These are phyloP conservation scores for Saccharomycopsis microspora DNA, from an alignment of 805 yeast genomes.

Conservation along the genomic window DNA sequence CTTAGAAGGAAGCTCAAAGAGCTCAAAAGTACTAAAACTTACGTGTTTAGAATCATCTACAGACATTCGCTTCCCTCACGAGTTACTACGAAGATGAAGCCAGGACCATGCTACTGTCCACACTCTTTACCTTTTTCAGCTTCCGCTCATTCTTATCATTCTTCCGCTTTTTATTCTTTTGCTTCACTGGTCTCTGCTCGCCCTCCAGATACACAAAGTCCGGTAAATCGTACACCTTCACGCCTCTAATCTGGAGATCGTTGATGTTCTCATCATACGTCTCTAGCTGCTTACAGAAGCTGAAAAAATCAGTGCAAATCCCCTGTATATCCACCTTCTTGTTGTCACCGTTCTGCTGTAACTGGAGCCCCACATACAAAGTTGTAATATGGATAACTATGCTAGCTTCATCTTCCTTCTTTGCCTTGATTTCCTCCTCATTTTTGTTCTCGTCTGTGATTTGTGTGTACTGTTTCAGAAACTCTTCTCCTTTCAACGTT, in stretches of 20 bases:
- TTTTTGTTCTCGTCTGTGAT: slow-evolving; percentile 27
- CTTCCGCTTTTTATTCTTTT: slow-evolving; percentile 41
- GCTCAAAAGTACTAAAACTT: no score
- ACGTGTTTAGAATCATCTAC: no score
- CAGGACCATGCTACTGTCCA: not conserved
- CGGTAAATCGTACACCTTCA: slow-evolving; percentile 72
- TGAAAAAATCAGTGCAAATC: slow-evolving; percentile 85
- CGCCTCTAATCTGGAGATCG: slow-evolving; percentile 49
- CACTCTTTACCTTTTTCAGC: slow-evolving; percentile 16
- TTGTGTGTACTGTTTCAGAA: slow-evolving; percentile 24
- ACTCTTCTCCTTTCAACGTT: slow-evolving; percentile 40
- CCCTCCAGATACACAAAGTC: slow-evolving; percentile 67
- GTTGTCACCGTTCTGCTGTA: slow-evolving; percentile 30
- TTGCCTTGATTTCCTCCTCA: slow-evolving; percentile 22
- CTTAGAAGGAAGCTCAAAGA: no score
- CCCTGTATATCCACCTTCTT: slow-evolving; percentile 72
- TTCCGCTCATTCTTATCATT: slow-evolving; percentile 27
- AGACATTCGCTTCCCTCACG: no score
- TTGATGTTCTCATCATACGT: slow-evolving; percentile 51
- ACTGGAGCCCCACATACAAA: slow-evolving; percentile 68
- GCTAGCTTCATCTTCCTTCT: slow-evolving; percentile 8
- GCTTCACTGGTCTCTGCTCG: slow-evolving; percentile 64
- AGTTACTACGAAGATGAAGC: no score
- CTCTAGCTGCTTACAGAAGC: slow-evolving; percentile 63
- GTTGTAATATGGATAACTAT: slow-evolving; percentile 33